Evolutionary conservation across 1,139 yeast species (phyloP), one percentile per base, ranked within the genome.

Genomic region (Meyerozyma athensensis): DNA sequence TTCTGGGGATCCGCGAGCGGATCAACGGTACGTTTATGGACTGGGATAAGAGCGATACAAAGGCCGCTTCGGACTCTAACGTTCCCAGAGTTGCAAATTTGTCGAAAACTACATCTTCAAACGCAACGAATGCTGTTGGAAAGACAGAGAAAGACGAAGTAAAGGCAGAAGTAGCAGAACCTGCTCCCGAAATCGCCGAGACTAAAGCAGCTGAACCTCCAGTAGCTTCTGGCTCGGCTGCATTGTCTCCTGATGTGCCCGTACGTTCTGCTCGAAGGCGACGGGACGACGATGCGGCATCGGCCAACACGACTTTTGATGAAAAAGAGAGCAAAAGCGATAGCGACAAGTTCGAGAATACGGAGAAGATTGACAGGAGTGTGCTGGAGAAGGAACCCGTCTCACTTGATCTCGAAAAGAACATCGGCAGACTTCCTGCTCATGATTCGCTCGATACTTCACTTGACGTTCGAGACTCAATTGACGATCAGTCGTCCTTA

Each of bases 251-350:
- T 18, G 55, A 47, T 13, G 46, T 53, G 5, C 57, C 58, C 3
- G 44, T 48, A 22, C 41, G 58, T 17, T 54, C 58, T 3, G 48
- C 57, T 7, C 37, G 55, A 30, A 43, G 58, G 36, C 43, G 50
- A 34, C 43, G 45, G 7, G 41, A 42, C 23, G 28, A 24, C 28
- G 28, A 24, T 12, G 12, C 20, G 20, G 14, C 7, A 37, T 45
- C 5, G 39, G 38, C 3, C 31, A 35, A 20, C 21, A 16, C 28
- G 30, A 21, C 19, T 5, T 16, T 19, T n/a, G 24, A 19, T 17
- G 16, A 6, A 17, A n/a, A 28, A 19, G 17, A 7, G n/a, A n/a
- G n/a, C n/a, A n/a, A n/a, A n/a, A n/a, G n/a, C n/a, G n/a, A n/a
- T n/a, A n/a, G n/a, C n/a, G n/a, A n/a, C n/a, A n/a, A n/a, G n/a